phyloP scores from a whole-genome alignment of 2,329 filamentous ascomycete species.

The Arthrinium phaeospermum region DNA sequence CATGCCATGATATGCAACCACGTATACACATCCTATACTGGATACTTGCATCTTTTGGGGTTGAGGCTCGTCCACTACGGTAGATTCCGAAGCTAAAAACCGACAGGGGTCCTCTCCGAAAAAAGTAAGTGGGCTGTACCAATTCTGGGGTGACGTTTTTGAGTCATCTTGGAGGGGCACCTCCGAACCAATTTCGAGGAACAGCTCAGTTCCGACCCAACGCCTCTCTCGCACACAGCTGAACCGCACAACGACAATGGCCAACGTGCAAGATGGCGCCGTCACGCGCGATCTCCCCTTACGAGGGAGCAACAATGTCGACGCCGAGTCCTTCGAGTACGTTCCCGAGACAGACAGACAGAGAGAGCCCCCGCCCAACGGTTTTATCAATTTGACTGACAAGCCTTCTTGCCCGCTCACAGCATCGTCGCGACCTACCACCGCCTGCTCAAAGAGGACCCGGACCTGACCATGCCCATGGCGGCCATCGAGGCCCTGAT shows the following conservation, averaged over 20 bases:
- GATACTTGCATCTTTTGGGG: not conserved
- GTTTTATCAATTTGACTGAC: not conserved
- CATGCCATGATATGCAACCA: not conserved
- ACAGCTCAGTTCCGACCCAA: not conserved
- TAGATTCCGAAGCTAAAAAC: not conserved
- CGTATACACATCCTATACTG: not conserved
- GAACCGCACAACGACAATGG: constrained; percentile 13
- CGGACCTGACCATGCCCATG: constrained; percentile 92
- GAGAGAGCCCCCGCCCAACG: not conserved
- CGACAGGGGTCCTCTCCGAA: constrained; percentile 1
- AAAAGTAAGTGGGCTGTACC: constrained; percentile 13
- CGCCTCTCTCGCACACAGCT: not conserved
- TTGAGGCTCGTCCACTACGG: constrained; percentile 3
- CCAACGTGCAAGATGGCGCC: constrained; percentile 16
- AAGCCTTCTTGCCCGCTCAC: constrained; percentile 5
- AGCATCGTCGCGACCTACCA: constrained; percentile 64
- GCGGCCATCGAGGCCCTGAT: constrained; percentile 93
- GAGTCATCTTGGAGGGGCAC: constrained; percentile 16
- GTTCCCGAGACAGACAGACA: not conserved
- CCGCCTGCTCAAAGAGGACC: constrained; percentile 65
- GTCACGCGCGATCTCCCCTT: constrained; percentile 21
- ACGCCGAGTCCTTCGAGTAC: constrained; percentile 25
- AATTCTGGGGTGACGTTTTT: not conserved
- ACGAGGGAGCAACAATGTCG: constrained; percentile 22
- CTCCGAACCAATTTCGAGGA: not conserved